Evolutionary conservation across 305 asterid genomes (phyloP).

Genomic region (Rubia peregrina): DNA sequence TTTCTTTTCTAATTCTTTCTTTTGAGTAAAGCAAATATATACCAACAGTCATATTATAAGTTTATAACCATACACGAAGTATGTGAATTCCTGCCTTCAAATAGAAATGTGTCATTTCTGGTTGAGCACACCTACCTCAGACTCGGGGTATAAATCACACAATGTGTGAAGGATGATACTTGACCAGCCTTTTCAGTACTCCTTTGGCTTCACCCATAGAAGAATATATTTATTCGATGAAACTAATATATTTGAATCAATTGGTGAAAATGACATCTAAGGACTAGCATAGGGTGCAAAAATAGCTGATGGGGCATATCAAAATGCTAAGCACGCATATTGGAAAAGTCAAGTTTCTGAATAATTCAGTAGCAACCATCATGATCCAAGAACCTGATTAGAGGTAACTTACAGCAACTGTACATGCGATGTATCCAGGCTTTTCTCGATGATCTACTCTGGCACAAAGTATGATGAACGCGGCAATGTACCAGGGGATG

Average conservation of each 20-base stretch:
- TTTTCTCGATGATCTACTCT: constrained; percentile 81
- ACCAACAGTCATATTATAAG: neutral
- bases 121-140: neutral
- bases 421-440: constrained; percentile 62
- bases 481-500: constrained; percentile 80
- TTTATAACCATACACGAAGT: neutral
- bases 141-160: neutral
- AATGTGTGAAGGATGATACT: neutral
- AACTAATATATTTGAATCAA: neutral
- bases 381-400: constrained; percentile 11
- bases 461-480: constrained; percentile 49
- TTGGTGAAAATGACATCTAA: neutral
- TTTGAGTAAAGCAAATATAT: neutral
- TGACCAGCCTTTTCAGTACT: neutral
- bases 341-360: neutral
- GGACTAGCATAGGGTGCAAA: neutral
- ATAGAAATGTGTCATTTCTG: neutral
- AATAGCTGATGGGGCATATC: neutral
- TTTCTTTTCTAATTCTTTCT: no score
- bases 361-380: neutral
- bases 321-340: neutral
- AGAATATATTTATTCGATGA: neutral
- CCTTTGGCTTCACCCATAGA: neutral
- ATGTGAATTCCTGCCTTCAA: neutral
- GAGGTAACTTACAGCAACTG: constrained; percentile 62